A percentile compares a stretch with the other conserved stretches of the same genome.
Evolutionary conservation across 257 asterid species (phyloP).

Genomic region (Primulina tabacum): DNA sequence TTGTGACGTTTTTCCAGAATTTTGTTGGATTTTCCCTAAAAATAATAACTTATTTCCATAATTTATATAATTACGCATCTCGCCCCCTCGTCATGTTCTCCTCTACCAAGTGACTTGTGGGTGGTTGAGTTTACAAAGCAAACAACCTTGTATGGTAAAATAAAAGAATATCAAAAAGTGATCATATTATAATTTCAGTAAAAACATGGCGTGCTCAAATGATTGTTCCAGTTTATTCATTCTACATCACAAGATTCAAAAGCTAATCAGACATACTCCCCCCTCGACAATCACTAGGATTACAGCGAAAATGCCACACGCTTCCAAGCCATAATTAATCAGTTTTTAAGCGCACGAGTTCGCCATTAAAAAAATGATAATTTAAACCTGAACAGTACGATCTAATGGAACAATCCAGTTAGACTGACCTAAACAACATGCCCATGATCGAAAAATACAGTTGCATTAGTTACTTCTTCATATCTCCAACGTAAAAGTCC

Average conservation of each 20-base stretch:
- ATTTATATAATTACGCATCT: neutral
- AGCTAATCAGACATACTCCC: neutral
- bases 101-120: neutral
- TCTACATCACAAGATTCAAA: neutral
- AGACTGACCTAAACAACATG: conserved; percentile 4
- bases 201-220: neutral
- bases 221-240: neutral
- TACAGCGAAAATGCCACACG: neutral
- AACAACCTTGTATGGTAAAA: neutral
- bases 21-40: neutral
- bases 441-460: conserved; percentile 4
- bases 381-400: neutral
- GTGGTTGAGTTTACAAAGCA: neutral
- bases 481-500: conserved; percentile 71
- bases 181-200: neutral
- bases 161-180: neutral
- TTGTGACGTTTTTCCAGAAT: too few species aligned
- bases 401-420: neutral
- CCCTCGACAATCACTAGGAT: neutral
- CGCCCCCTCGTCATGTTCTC: neutral
- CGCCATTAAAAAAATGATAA: neutral
- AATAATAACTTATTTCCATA: neutral
- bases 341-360: neutral
- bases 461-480: conserved; percentile 34
- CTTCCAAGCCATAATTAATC: neutral